phyloP scores from a whole-genome alignment of 306 rosid species.

The Arachis hypogaea region DNA sequence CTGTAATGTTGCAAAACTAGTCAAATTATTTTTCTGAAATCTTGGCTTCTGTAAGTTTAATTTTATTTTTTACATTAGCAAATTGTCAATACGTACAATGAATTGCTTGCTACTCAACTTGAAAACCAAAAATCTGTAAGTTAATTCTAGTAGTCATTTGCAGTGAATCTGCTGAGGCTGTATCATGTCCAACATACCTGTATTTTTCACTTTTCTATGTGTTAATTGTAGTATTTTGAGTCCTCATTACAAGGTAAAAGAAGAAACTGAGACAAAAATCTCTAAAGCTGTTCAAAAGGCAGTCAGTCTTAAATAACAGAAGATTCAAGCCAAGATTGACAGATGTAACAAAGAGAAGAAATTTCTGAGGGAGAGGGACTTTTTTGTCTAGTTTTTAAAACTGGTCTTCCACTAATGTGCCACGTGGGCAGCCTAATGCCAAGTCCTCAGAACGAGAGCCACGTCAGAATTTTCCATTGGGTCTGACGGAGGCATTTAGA shows the following conservation, averaged over 20 bases:
- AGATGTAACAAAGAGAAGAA: conserved; percentile 78
- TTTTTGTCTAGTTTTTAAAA: too few relatives aligned
- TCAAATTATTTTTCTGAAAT: not conserved
- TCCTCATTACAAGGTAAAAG: conserved; percentile 80
- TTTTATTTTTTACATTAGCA: conserved; percentile 45
- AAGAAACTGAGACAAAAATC: conserved; percentile 72
- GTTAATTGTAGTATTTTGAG: conserved; percentile 78
- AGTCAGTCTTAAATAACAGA: conserved; percentile 66
- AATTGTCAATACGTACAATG: conserved; percentile 92
- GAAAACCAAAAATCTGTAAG: conserved; percentile 89
- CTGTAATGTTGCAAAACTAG: too few relatives aligned
- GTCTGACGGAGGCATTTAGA: too few relatives aligned
- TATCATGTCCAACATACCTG: conserved; percentile 5
- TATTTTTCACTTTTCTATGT: conserved; percentile 13
- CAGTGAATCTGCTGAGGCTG: conserved; percentile 28
- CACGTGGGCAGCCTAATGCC: too few relatives aligned
- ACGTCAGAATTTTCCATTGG: too few relatives aligned
- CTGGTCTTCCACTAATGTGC: too few relatives aligned
- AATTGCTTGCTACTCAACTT: conserved; percentile 86
- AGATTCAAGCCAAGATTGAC: conserved; percentile 78
- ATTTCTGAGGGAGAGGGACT: conserved; percentile 61
- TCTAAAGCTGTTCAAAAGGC: conserved; percentile 78
- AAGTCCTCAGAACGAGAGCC: too few relatives aligned
- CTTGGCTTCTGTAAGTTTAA: conserved; percentile 30
- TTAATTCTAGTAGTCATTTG: conserved; percentile 25